Evolutionary conservation across 306 rosid species (phyloP), one percentile per base, ranked within the genome.

Genomic region (Myrica gale): DNA sequence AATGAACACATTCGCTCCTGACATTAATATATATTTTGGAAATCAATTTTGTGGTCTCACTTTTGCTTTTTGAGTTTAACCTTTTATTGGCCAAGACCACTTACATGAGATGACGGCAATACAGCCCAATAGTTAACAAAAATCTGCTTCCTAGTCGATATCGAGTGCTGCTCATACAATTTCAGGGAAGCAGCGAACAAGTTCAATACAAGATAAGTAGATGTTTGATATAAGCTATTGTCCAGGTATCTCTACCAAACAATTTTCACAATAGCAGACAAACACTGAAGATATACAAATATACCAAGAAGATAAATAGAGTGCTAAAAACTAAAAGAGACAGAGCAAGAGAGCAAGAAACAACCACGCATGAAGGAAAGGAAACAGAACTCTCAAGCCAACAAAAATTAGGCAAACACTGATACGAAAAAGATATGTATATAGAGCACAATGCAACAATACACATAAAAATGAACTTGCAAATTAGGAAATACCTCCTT

Each of bases 401-500:
- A 62, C 79, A 68, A 13, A 37, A 32, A 62, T 32, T 73, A 67
- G 57, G 43, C 48, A 32, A 68, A 69, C 19, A 23, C 60, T 23
- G 63, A 45, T 32, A 60, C 3, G n/a, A 32, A 74, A 41, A 48
- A 37, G 1, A 26, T 53, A 19, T 51, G 37, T 20, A 62, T 6
- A 17, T 51, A 75, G n/a, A 63, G 17, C 11, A 74, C 71, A 53
- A 53, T 11, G 45, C 68, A 56, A 78, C 26, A 9, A 12, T 15
- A 61, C 1, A 12, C 62, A 71, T 20, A 42, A 20, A 78, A 2
- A 20, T 46, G 47, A 13, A 71, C 51, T 9, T 52, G 54, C 63
- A 78, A 79, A 80, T 55, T 68, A 65, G 12, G 68, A 76, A 52
- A 70, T 89, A 95, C 98, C 97, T 95, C 98, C 41, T 88, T 65